These are phyloP conservation scores for Sporobolus alterniflorus DNA, from an alignment of 202 grass and related monocot species.

Conservation along the genomic window DNA sequence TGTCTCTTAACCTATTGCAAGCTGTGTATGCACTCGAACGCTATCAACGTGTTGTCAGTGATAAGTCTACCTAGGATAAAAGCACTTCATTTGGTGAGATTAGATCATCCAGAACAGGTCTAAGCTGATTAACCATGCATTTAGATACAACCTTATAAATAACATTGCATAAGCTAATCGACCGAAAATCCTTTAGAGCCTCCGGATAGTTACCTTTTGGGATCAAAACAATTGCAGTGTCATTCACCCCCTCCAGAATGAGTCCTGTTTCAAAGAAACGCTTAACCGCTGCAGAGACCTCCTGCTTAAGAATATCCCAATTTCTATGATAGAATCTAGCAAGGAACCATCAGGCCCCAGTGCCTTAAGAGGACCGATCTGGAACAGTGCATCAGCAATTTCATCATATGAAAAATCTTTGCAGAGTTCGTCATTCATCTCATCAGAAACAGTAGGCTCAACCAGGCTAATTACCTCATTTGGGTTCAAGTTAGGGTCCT, in stretches of 20 bases:
- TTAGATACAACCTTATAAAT: not conserved
- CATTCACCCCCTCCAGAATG: not conserved
- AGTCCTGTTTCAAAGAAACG: not conserved
- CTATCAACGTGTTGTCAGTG: not conserved
- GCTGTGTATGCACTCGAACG: not conserved
- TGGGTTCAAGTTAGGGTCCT: not conserved
- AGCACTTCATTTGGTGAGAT: not conserved
- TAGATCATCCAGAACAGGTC: not conserved
- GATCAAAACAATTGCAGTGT: not conserved
- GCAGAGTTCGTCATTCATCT: not conserved
- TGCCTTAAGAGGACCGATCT: not conserved
- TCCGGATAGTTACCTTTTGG: not conserved
- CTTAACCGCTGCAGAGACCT: not conserved
- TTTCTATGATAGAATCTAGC: not conserved
- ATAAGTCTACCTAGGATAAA: not conserved
- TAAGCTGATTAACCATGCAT: not conserved
- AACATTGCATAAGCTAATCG: not conserved
- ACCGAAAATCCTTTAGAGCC: not conserved
- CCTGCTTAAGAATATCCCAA: not conserved
- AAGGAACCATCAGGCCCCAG: not conserved
- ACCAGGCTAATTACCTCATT: fast-evolving
- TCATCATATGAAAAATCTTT: not conserved
- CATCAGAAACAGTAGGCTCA: not conserved
- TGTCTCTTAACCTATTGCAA: no score
- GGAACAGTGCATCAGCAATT: not conserved